Conservation (phyloP, 2,329 filamentous ascomycete species). For the Aureobasidium zeae region DNA sequence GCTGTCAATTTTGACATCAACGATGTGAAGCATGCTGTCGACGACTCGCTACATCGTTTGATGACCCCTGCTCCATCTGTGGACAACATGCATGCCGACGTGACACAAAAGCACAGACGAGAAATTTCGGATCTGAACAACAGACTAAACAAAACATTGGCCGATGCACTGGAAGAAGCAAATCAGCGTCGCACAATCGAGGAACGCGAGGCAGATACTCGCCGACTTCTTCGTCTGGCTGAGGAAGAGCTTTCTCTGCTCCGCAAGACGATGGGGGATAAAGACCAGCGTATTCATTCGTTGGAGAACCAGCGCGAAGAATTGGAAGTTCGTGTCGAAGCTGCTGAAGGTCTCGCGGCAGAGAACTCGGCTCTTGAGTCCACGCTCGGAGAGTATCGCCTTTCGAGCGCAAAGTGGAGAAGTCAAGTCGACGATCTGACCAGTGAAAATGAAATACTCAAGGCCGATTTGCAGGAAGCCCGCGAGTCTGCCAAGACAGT, state of each 20-base stretch:
- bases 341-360: conserved; percentile 40
- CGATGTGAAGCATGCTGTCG: conserved; percentile 31
- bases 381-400: conserved; percentile 55
- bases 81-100: conserved; percentile 25
- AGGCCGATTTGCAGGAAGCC: conserved; percentile 24
- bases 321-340: conserved; percentile 31
- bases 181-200: conserved; percentile 36
- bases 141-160: conserved; percentile 27
- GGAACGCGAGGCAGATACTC: conserved; percentile 35
- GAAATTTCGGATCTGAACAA: conserved; percentile 25
- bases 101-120: conserved; percentile 22
- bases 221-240: conserved; percentile 38
- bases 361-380: conserved; percentile 54
- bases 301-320: conserved; percentile 36
- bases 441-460: conserved; percentile 61
- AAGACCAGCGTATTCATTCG: conserved; percentile 34
- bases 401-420: conserved; percentile 50
- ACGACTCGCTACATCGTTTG: conserved; percentile 27
- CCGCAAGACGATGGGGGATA: conserved; percentile 34
- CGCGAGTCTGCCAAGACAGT: neutral
- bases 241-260: conserved; percentile 42
- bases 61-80: conserved; percentile 22
- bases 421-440: conserved; percentile 49
- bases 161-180: conserved; percentile 32
- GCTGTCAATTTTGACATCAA: conserved; percentile 38